Evolutionary conservation across 768 basidiomycete species (phyloP), one percentile per base, ranked within the genome.

Genomic region (Mycena olivaceomarginata): DNA sequence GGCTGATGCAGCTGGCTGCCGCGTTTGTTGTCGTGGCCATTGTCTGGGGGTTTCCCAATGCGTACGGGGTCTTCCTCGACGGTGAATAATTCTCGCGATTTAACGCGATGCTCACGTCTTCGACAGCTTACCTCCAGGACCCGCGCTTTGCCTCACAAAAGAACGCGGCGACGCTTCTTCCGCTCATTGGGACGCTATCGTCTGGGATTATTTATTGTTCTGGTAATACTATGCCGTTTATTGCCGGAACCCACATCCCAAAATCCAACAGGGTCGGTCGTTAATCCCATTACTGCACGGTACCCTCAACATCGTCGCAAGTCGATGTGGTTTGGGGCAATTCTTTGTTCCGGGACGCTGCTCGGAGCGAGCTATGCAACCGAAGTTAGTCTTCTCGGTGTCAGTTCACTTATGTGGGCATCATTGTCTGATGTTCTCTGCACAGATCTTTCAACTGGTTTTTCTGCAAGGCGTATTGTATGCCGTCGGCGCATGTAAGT

Each of bases 151-250:
- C 48, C 18, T 75, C 80, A 3, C 82, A 84, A 48, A 64, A 74
- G 4, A 79, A 77, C 57, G 83, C 85, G 13, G 41, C 76, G 15
- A 73, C 77, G 7, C 74, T 84, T 5, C 80, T 85, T 37, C 85
- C 85, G 1, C 74, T 85, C 15, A 80, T 84, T 59, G 85, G 85
- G 18, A 82, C 81, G 1, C 72, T 84, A 4, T 80, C 82, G 2
- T 80, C 83, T 43, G 84, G 85, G 1, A 81, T 84, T 40, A 85
- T 84, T 37, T 85, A 84, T 71, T 85, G 83, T 59, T 81, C 83
- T 31, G 82, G 84, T 84, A 67, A 22, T 53, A 16, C n/a, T 0
- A 7, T 12, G 40, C 40, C 8, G n/a, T 48, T 15, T 2, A n/a
- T 64, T 31, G 5, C 4, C 25, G 5, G 20, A 10, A 45, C 0